phyloP scores from a whole-genome alignment of 345 rosid species.

The Eucalyptus erythrocorys region DNA sequence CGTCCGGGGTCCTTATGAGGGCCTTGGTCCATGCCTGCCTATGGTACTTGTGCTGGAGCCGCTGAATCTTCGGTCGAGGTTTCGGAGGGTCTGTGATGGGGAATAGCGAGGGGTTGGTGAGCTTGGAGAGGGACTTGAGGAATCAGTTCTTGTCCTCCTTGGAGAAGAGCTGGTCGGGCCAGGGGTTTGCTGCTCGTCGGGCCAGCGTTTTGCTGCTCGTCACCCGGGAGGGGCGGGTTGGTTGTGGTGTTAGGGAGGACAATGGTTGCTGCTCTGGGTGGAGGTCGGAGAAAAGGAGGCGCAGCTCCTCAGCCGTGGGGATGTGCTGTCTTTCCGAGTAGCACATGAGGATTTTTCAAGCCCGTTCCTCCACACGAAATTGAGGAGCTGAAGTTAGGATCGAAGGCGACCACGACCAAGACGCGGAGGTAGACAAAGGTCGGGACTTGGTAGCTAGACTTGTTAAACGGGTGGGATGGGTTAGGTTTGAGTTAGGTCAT shows the following conservation, averaged over 20 bases:
- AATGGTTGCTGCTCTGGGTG: neutral
- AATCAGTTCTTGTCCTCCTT: conserved; percentile 10
- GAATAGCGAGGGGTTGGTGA: neutral
- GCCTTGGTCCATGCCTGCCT: conserved; percentile 8
- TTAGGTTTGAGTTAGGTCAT: too few species aligned
- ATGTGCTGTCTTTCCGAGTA: neutral
- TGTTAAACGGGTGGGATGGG: too few species aligned
- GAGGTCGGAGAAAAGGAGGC: neutral
- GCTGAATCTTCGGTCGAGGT: conserved; percentile 8
- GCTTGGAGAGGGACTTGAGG: conserved; percentile 2
- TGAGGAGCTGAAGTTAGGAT: too few species aligned
- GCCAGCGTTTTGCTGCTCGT: neutral
- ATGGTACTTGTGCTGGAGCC: conserved; percentile 9
- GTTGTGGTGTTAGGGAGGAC: neutral
- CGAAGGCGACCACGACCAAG: too few species aligned
- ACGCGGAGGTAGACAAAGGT: too few species aligned
- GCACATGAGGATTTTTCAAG: too few species aligned
- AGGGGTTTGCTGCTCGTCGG: too few species aligned
- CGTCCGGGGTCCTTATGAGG: conserved; percentile 7
- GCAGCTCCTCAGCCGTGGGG: neutral
- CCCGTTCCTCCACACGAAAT: too few species aligned
- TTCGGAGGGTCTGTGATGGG: neutral
- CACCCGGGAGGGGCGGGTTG: too few species aligned
- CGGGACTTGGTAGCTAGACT: too few species aligned
- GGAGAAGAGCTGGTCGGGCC: neutral